These are phyloP conservation scores for Beauveria medogensis DNA, from an alignment of 2,329 filamentous ascomycete species.

Conservation along the genomic window DNA sequence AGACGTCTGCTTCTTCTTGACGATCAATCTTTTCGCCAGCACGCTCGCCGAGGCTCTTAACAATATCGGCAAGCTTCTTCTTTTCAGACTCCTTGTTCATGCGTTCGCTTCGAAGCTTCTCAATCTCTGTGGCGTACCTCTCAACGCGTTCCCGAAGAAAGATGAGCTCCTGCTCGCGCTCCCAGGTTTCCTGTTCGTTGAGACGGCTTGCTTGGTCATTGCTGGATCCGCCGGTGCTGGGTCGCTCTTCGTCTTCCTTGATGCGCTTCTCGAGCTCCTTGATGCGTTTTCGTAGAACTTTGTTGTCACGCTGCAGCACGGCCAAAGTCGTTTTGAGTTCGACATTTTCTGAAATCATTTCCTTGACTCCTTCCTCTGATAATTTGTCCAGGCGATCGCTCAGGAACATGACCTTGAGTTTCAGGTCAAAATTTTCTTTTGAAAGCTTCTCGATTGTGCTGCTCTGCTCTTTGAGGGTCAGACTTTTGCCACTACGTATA, in stretches of 20 bases:
- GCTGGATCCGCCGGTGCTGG: slow-evolving; percentile 54
- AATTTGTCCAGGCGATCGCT: slow-evolving; percentile 88
- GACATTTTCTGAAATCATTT: slow-evolving; percentile 96
- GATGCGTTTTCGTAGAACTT: slow-evolving; percentile 68
- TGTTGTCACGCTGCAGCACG: slow-evolving; percentile 85
- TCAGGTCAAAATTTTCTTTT: slow-evolving; percentile 97
- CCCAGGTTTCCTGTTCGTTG: slow-evolving; percentile 53
- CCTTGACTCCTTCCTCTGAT: slow-evolving; percentile 92
- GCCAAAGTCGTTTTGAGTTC: slow-evolving; percentile 87
- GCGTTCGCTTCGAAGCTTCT: slow-evolving; percentile 70
- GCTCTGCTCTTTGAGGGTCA: slow-evolving; percentile 95
- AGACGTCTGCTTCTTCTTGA: slow-evolving; percentile 70
- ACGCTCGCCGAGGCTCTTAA: slow-evolving; percentile 46
- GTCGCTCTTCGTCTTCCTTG: slow-evolving; percentile 55
- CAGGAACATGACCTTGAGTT: slow-evolving; percentile 95
- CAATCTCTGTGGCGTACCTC: slow-evolving; percentile 74
- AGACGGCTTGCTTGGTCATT: slow-evolving; percentile 49
- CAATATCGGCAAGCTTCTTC: slow-evolving; percentile 73
- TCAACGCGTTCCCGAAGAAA: slow-evolving; percentile 82
- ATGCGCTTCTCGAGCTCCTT: slow-evolving; percentile 81
- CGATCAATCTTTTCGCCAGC: slow-evolving; percentile 42
- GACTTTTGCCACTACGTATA: slow-evolving; percentile 54
- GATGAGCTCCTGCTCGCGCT: slow-evolving; percentile 76
- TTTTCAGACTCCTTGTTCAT: slow-evolving; percentile 78
- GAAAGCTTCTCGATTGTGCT: slow-evolving; percentile 92